phyloP scores from a whole-genome alignment of 371 early-diverging fungal species.

The Quaeritorhiza haematococci region DNA sequence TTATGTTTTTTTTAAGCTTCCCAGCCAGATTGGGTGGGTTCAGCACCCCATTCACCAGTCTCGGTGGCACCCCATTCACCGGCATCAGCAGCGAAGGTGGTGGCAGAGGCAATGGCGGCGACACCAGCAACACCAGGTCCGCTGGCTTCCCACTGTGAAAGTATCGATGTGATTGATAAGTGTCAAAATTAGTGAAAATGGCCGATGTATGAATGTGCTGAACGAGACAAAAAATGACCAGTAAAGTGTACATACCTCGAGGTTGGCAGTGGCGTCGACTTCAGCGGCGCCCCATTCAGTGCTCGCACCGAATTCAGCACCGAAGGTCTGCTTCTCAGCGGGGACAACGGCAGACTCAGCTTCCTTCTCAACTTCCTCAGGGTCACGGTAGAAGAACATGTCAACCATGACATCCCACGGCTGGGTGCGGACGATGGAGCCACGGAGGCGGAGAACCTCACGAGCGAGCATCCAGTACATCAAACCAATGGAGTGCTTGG shows the following conservation, averaged over 20 bases:
- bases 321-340: conserved; percentile 3
- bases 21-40: conserved; percentile 15
- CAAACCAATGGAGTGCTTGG: conserved; percentile 96
- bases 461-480: conserved; percentile 96
- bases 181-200: not conserved
- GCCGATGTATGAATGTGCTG: not conserved
- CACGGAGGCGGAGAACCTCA: conserved; percentile 96
- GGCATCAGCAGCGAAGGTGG: conserved; percentile 27
- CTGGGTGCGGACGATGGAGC: conserved; percentile 72
- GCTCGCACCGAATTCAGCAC: conserved; percentile 8
- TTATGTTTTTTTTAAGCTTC: not conserved
- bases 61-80: conserved; percentile 54
- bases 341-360: conserved; percentile 12
- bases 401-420: conserved; percentile 95
- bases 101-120: conserved; percentile 26
- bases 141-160: conserved; percentile 32
- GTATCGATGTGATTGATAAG: conserved; percentile 9
- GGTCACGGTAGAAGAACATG: conserved; percentile 98
- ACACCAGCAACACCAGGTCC: conserved; percentile 32
- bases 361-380: conserved; percentile 89
- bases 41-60: conserved; percentile 53
- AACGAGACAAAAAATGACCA: not conserved
- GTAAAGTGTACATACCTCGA: conserved; percentile 1
- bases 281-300: conserved; percentile 18
- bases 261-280: too few species aligned